Evolutionary conservation across 2,329 filamentous ascomycete species (phyloP).

Genomic region (Verticillium dahliae): DNA sequence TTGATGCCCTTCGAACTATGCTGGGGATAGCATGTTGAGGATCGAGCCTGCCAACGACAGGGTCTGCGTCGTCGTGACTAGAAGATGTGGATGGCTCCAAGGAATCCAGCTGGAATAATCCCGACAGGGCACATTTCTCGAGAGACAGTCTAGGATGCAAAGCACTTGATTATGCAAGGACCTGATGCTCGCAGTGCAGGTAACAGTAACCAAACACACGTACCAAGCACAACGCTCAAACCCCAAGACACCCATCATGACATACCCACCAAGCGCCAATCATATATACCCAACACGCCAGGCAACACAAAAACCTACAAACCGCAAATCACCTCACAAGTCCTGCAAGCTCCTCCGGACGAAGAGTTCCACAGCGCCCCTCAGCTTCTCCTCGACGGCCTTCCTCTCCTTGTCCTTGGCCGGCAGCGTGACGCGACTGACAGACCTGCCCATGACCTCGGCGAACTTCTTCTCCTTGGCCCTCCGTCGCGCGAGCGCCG

Average conservation of each 20-base stretch:
- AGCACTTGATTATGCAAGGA: no score
- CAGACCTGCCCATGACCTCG: conserved; percentile 54
- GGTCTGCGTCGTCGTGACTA: no score
- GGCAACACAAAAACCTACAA: no score
- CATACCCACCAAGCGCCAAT: no score
- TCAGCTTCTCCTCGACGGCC: conserved; percentile 56
- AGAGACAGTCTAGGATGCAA: no score
- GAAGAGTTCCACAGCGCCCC: conserved; percentile 65
- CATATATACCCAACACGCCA: not conserved
- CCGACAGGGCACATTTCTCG: no score
- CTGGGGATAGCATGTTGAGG: no score
- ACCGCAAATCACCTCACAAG: not conserved
- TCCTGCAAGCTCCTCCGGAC: conserved; percentile 17
- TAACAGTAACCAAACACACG: not conserved
- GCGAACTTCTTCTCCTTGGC: conserved; percentile 57
- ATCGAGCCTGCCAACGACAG: no score
- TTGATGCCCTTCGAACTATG: no score
- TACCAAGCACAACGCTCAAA: not conserved
- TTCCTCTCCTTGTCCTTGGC: conserved; percentile 49
- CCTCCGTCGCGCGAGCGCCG: conserved; percentile 40
- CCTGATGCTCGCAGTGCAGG: no score
- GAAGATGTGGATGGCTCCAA: no score
- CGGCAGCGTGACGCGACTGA: conserved; percentile 45
- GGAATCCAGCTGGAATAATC: no score
- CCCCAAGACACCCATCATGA: not conserved